Base-by-base conservation (phyloP, 2,329 filamentous ascomycete genomes). In the Daldinia sp. region DNA sequence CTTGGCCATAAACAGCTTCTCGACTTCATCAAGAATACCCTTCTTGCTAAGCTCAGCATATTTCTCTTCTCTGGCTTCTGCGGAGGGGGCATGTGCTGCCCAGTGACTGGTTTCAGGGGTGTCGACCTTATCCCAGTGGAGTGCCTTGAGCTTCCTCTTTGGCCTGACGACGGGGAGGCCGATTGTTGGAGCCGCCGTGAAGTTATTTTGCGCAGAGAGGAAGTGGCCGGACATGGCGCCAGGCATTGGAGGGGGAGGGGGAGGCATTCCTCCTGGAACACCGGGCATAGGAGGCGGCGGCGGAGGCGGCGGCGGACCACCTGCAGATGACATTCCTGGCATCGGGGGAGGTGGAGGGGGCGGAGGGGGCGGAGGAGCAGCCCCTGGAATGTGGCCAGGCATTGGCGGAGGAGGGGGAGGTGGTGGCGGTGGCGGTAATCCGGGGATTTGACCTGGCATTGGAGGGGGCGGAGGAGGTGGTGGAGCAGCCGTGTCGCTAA, bases 101-200 rank as follows among this genome's bases (percentile, higher is more conserved):
- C 94, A 98, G 71, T 97, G 92, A 55, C 94, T 97, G 51, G 93
- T 91, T 75, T 95, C 88, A 19, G 93, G 92, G 54, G 91, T 87
- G 78, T 99, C 95, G 56, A 99, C 93, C 82, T 98, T 98, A 80
- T 99, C 95, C 94, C 95, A 98, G 81, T 99, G 95, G 70, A 99
- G 85, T 61, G 94, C 94, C 87, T 99, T 99, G 78, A 99, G 92
- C 84, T 98, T 99, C 88, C 97, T 98, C 86, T 97, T 98, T 19
- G 95, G 93, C 71, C 94, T 85, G 53, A 93, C 92, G 63, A 93
- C 91, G 32, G 92, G 90, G 71, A 96, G 80, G 41, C 90, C 87
- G 69, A 92, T 82, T 6, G 87, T 85, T 19, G 87, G 79, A 11
- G 83, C 74, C 4, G 83, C 75, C 17, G 81, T 79, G 63, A 86